A percentile compares a stretch with the other conserved stretches of the same genome.
phyloP scores from a whole-genome alignment of 768 basidiomycete genomes.

The Terana coerulea region DNA sequence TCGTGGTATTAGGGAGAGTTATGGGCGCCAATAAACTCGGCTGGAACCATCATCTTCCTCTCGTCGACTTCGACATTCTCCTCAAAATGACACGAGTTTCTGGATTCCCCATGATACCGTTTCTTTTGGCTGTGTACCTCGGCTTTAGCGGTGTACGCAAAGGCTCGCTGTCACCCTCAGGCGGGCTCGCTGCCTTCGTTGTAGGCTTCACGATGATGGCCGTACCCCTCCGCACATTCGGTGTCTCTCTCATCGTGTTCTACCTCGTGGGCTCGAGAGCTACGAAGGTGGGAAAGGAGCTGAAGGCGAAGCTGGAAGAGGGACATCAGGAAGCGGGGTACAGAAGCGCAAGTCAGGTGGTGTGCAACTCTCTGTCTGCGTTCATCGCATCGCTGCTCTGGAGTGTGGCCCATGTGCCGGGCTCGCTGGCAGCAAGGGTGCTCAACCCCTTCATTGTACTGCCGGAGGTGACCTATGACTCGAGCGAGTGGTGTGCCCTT shows the following conservation, averaged over 20 bases:
- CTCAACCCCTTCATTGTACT: slow-evolving; percentile 12
- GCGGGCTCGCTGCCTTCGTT: slow-evolving; percentile 71
- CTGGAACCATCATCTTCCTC: too few relatives aligned
- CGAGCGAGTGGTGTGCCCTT: slow-evolving; percentile 61
- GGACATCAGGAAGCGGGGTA: slow-evolving; percentile 74
- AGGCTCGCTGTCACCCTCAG: slow-evolving; percentile 71
- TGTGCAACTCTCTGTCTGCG: slow-evolving; percentile 74
- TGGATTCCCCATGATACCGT: slow-evolving; percentile 8
- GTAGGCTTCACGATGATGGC: slow-evolving; percentile 74
- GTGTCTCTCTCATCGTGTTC: slow-evolving; percentile 65
- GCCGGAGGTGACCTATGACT: slow-evolving; percentile 31
- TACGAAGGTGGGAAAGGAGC: slow-evolving; percentile 80
- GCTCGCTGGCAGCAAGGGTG: slow-evolving; percentile 25
- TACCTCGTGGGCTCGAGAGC: slow-evolving; percentile 80
- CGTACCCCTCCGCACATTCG: slow-evolving; percentile 62
- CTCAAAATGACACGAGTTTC: not conserved
- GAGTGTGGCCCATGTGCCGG: slow-evolving; percentile 55
- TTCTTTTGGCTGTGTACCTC: slow-evolving; percentile 49
- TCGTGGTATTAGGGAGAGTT: too few relatives aligned
- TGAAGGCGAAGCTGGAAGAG: slow-evolving; percentile 74
- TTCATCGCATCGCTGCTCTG: slow-evolving; percentile 57
- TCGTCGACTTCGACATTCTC: not conserved
- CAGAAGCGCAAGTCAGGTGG: slow-evolving; percentile 74
- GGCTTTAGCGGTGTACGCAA: slow-evolving; percentile 68
- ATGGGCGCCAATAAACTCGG: too few relatives aligned